Percentiles rank a stretch among this genome's conserved stretches.
phyloP scores from a whole-genome alignment of 345 rosid species.

The Trapa incisa region DNA sequence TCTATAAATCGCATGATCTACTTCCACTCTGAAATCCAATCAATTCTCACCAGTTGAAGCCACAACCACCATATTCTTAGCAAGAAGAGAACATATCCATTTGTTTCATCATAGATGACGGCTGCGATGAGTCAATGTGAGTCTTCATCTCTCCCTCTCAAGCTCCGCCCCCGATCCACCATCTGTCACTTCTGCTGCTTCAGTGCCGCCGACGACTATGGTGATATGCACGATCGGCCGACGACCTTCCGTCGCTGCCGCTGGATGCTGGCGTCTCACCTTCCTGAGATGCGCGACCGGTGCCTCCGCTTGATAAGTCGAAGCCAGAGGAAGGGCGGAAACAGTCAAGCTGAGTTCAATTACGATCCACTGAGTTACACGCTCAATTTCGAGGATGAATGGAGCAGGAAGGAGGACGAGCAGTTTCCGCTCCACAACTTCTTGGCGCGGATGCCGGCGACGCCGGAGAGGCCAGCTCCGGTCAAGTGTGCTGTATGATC shows the following conservation, averaged over 20 bases:
- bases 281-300: constrained; percentile 7
- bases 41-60: no score
- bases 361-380: constrained; percentile 62
- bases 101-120: not conserved
- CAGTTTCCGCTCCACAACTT: constrained; percentile 28
- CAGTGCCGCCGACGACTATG: not conserved
- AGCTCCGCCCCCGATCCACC: constrained; percentile 5
- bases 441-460: constrained; percentile 40
- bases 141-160: not conserved
- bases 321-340: not conserved
- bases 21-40: not conserved
- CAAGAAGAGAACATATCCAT: no score
- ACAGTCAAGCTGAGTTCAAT: constrained; percentile 32
- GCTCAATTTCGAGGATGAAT: constrained; percentile 51
- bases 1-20: not conserved
- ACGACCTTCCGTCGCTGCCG: constrained; percentile 1
- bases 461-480: constrained; percentile 20
- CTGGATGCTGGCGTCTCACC: not conserved
- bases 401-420: constrained; percentile 15
- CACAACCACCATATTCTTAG: no score
- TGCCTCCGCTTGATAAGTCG: constrained; percentile 1
- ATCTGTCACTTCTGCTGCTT: constrained; percentile 3
- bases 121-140: not conserved
- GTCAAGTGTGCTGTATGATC: not conserved
- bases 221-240: not conserved